These are phyloP conservation scores for Penicillium canariense DNA, from an alignment of 495 filamentous ascomycete species.

Conservation along the genomic window DNA sequence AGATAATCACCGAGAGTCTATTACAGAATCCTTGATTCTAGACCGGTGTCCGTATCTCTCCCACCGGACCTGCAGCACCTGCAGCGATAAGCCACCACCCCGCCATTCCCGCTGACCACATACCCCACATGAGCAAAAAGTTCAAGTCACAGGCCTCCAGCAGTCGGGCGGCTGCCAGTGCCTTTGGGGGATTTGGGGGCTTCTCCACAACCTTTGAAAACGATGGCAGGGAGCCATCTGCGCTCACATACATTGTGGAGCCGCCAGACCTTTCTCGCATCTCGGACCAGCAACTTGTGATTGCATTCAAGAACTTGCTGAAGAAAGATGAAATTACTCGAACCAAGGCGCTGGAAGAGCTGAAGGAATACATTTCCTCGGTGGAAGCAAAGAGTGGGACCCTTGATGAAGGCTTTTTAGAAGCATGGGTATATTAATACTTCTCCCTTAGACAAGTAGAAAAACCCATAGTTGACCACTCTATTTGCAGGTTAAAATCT, in stretches of 20 bases:
- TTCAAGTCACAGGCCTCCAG: constrained; percentile 73
- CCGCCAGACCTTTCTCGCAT: constrained; percentile 78
- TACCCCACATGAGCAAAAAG: constrained; percentile 63
- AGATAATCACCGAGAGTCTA: background rate
- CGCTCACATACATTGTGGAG: constrained; percentile 79
- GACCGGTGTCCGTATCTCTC: background rate
- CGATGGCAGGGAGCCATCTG: constrained; percentile 51
- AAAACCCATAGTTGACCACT: background rate
- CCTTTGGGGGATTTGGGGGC: constrained; percentile 47
- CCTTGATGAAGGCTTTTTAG: constrained; percentile 72
- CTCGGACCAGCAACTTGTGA: constrained; percentile 74
- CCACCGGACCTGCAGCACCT: constrained; percentile 2
- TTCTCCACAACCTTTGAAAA: constrained; percentile 46
- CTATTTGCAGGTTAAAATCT: constrained; percentile 66
- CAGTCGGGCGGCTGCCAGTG: constrained; percentile 57
- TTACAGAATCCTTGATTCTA: background rate
- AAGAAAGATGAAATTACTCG: constrained; percentile 95
- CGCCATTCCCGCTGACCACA: constrained; percentile 34
- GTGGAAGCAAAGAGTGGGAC: constrained; percentile 47
- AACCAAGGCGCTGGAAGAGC: constrained; percentile 86
- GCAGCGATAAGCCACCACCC: constrained; percentile 15
- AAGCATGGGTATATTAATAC: constrained; percentile 71
- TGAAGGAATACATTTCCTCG: constrained; percentile 61
- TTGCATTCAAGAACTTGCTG: constrained; percentile 84
- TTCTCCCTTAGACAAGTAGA: constrained; percentile 1